A percentile compares a stretch with the other conserved stretches of the same genome.
phyloP scores from a whole-genome alignment of 1,139 yeast genomes.

The Debaryomyces sp. region DNA sequence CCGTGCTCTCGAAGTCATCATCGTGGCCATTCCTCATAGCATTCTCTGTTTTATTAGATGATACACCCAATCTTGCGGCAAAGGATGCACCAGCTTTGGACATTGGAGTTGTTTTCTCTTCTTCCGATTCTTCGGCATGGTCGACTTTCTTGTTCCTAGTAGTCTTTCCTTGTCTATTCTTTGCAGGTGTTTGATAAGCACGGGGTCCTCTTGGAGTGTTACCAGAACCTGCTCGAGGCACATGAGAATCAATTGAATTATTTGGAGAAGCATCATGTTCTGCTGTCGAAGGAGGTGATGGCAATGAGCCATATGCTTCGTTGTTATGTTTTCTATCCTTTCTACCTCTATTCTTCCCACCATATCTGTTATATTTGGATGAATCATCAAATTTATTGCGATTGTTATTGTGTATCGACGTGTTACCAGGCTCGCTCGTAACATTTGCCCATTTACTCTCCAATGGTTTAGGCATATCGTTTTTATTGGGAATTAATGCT shows the following conservation, averaged over 20 bases:
- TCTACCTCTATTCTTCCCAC: not conserved
- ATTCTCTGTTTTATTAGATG: not conserved
- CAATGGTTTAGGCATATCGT: conserved; percentile 19
- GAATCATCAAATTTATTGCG: not conserved
- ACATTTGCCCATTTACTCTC: conserved; percentile 23
- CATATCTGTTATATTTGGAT: not conserved
- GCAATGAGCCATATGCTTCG: not conserved
- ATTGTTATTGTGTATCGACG: not conserved
- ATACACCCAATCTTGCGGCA: conserved; percentile 28
- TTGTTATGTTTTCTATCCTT: not conserved
- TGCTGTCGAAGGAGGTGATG: conserved; percentile 7
- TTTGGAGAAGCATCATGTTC: conserved; percentile 14
- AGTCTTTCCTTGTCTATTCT: not conserved
- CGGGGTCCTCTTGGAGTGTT: not conserved
- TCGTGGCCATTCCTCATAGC: not conserved
- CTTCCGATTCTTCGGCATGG: conserved; percentile 10
- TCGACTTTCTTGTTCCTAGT: not conserved
- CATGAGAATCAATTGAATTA: conserved; percentile 15
- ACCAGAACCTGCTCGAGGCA: not conserved
- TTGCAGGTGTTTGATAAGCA: not conserved
- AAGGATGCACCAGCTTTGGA: conserved; percentile 29
- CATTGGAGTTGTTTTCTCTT: conserved; percentile 24
- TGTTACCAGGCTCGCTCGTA: not conserved
- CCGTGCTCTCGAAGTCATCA: conserved; percentile 10
- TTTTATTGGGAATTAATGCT: conserved; percentile 17